Evolutionary conservation across 2,329 filamentous ascomycete species (phyloP), one percentile per base, ranked within the genome.

Genomic region (Xylaria polymorpha): DNA sequence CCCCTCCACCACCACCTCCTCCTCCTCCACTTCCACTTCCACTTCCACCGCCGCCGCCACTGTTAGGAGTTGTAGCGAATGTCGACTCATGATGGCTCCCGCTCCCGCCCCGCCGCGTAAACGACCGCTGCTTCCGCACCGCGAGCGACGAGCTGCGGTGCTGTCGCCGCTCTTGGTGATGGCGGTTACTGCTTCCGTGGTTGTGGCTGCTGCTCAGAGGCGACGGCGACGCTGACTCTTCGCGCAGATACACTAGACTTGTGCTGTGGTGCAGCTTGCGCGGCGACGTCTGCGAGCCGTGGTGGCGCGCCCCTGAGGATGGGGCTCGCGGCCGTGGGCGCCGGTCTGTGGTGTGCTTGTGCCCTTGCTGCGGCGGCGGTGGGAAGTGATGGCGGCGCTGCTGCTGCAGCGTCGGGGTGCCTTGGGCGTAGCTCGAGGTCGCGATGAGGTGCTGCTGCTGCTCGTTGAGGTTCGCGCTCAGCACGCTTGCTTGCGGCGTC

Each of bases 301-400:
- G 79, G 73, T 87, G 84, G 22, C 85, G 81, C 18, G 86, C 84
- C 2, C 86, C 86, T 0, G 86, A 85, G 1, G 85, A 87, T 1
- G 85, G 86, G 4, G 86, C 86, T 12, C 84, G 82, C 0, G 86
- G 86, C 61, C 85, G 85, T 14, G 83, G 82, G 39, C 82, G 81
- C 37, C 81, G 37, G 53, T 18, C 55, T 14, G 55, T 59, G 56
- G 55, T 59, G 56, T 39, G 50, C 1, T 12, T 74, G 66, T 73
- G 61, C 51, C 59, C 61, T 32, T 29, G n/a, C 57, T n/a, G 50
- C 69, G 70, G 71, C 39, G 14, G 72, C 18, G 72, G 66, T 25
- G 71, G 68, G 32, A 74, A 65, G 43, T 72, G 72, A 25, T 50
- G 57, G 32, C 55, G n/a, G n/a, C n/a, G n/a, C n/a, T n/a, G n/a